These are phyloP conservation scores for Cadophora sp. DNA, from an alignment of 2,329 filamentous ascomycete genomes.

Conservation along the genomic window DNA sequence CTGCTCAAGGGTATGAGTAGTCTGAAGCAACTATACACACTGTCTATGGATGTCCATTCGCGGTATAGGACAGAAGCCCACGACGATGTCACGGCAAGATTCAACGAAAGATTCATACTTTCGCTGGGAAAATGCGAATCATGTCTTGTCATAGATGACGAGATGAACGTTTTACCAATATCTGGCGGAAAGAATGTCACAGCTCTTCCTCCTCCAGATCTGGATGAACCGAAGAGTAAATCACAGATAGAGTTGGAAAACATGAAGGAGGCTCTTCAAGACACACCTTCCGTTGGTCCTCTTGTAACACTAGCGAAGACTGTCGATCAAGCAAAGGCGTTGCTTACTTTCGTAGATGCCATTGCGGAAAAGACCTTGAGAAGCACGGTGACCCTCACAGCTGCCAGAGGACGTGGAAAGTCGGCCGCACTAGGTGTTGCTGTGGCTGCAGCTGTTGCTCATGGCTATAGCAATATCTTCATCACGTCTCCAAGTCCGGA, in stretches of 20 bases:
- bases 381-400: constrained; percentile 92
- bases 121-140: constrained; percentile 94
- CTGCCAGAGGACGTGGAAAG: constrained; percentile 93
- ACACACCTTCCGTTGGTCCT: constrained; percentile 85
- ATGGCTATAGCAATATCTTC: constrained; percentile 99
- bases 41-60: constrained; percentile 98
- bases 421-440: constrained; percentile 95
- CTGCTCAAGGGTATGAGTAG: constrained; percentile 96
- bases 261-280: constrained; percentile 86
- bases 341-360: constrained; percentile 96
- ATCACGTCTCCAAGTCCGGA: constrained; percentile 97
- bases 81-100: constrained; percentile 90
- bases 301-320: constrained; percentile 87
- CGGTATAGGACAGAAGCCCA: constrained; percentile 96
- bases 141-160: constrained; percentile 95
- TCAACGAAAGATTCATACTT: constrained; percentile 97
- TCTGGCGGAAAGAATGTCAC: constrained; percentile 93
- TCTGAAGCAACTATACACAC: constrained; percentile 93
- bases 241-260: constrained; percentile 78
- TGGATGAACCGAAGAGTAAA: constrained; percentile 74
- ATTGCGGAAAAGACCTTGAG: constrained; percentile 95
- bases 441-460: constrained; percentile 90
- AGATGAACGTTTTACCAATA: constrained; percentile 95
- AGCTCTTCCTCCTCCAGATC: constrained; percentile 76
- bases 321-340: constrained; percentile 92